Evolutionary conservation across 306 rosid genomes (phyloP), one percentile per base, ranked within the genome.

Genomic region (Erythrophleum fordii): DNA sequence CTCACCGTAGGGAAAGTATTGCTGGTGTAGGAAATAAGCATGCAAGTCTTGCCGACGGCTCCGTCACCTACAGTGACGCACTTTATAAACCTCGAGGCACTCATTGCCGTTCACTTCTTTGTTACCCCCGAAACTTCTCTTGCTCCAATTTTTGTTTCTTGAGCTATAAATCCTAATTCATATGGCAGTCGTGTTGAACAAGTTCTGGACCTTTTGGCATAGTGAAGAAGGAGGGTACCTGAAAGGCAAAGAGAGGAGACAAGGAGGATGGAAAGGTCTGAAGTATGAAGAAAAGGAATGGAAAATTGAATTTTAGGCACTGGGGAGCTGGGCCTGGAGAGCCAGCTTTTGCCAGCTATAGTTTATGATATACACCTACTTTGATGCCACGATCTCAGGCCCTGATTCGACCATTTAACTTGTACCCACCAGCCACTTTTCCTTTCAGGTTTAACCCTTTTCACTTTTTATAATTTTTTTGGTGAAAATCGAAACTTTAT

Each of bases 1-100:
- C 90, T 79, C 17, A 92, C 98, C 85, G 97, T 92, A 28, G 97
- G 98, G 88, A 95, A 92, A 84, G 98, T 95, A 87, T 92, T 95
- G 92, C 97, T 95, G 83, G 98, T 94, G 83, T 94, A 92, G 70
- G 98, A 95, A 83, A 95, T 95, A 72, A 92, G 98, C 98, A 95
- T 91, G 86, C 98, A 95, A 78, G 98, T 95, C 84, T 95, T 92
- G 81, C 98, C 98, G 37, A 95, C 97, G 2, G 98, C 98, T 41
- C 98, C 97, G 48, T 95, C 98, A 42, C 98, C 98, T 0, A 95
- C 98, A 0, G 98, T 95, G 55, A 95, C 98, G 53, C 98, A 95
- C 92, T 95, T 95, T 11, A 95, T 92, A 82, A 92, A 95, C 91
- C 93, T 92, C 3, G 98, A 92, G 23, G 90, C 98, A 82, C 98